Evolutionary conservation across 2,329 filamentous ascomycete genomes (phyloP), one percentile per base, ranked within the genome.

Genomic region (Westerdykella aurantiaca): DNA sequence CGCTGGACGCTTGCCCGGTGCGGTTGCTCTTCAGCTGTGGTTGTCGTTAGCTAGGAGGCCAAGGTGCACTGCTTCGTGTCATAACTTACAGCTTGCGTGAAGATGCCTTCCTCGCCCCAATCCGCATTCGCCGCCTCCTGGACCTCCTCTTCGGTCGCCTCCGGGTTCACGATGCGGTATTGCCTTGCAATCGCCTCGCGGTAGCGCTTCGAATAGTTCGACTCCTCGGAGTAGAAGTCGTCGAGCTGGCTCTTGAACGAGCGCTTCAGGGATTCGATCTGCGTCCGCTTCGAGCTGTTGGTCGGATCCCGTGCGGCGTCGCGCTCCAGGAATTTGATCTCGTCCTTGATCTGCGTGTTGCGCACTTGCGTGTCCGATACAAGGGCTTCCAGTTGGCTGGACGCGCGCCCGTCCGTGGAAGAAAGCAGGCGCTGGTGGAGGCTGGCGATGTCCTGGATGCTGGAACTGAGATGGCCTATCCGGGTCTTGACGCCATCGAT

Each of bases 121-220:
- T 89, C 82, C 42, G 80, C 74, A 54, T 86, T 75, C 18, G 81
- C 73, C 3, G 85, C 85, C 63, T 86, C 73, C 39, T 76, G 72
- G 2, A 90, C 82, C 67, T 91, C 84, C 1, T 77, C 72, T 47
- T 89, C 85, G 39, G 78, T 78, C n/a, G 86, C 87, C 37, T 88
- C 82, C 41, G 86, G 86, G 64, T 89, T 88, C 53, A 88, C 85
- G 61, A 91, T 89, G 44, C 81, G 77, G 68, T 87, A 90, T 68
- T 93, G 87, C 58, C 87, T 78, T 46, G 81, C 80, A 61, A 91
- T 88, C 66, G 88, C 85, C 51, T 89, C 84, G 48, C 83, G 79
- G 67, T 88, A 88, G 51, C 82, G 75, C 61, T 80, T 75, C 60
- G 80, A 77, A 72, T 88, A 90, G 37, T 78, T 75, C 46, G 78